phyloP scores from a whole-genome alignment of 345 rosid species.

The Lepidium sativum region DNA sequence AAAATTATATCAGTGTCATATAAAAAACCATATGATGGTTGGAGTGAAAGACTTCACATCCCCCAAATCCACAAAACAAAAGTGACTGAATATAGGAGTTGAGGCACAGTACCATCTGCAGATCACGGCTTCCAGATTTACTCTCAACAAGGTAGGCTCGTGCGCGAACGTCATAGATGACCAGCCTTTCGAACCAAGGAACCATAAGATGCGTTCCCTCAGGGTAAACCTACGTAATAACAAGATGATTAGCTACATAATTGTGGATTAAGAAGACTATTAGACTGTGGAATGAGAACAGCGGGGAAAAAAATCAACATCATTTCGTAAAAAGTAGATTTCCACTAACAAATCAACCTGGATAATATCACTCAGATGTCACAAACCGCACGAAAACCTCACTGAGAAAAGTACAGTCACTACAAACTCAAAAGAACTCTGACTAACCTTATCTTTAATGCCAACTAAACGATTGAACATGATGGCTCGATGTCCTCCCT shows the following conservation, averaged over 20 bases:
- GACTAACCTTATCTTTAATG: conserved; percentile 25
- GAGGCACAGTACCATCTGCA: conserved; percentile 59
- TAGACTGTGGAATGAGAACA: background rate
- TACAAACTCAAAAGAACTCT: background rate
- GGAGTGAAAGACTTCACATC: background rate
- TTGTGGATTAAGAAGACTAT: background rate
- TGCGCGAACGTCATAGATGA: conserved; percentile 85
- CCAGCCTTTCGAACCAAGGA: conserved; percentile 84
- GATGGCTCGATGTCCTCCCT: conserved; percentile 30
- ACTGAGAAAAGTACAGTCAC: background rate
- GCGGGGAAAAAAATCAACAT: background rate
- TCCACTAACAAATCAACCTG: background rate
- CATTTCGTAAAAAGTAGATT: background rate
- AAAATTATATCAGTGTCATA: background rate
- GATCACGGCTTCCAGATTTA: conserved; percentile 92
- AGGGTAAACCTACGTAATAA: conserved; percentile 57
- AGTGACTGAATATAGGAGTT: background rate
- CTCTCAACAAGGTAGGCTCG: conserved; percentile 82
- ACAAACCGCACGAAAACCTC: background rate
- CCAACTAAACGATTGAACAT: conserved; percentile 30
- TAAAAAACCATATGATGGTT: background rate
- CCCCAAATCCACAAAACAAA: background rate
- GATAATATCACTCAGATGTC: background rate
- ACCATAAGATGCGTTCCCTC: conserved; percentile 89
- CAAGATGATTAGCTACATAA: background rate